These are phyloP conservation scores for Quercus tomentella DNA, from an alignment of 331 rosid species.

Conservation along the genomic window DNA sequence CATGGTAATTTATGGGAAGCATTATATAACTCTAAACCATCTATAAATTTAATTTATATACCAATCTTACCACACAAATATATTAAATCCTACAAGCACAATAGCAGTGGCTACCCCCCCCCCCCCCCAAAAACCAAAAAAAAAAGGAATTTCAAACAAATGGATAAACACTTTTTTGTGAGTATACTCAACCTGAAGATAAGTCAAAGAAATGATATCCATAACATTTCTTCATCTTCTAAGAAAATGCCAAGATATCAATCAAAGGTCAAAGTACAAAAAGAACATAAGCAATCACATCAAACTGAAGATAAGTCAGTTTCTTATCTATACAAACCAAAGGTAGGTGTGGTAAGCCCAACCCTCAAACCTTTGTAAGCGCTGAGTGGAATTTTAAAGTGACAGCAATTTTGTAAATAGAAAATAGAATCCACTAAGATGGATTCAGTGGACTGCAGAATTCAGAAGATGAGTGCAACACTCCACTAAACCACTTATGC, in stretches of 20 bases:
- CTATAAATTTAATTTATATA: background rate
- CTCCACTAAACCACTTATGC: conserved; percentile 18
- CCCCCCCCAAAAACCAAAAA: too few species aligned
- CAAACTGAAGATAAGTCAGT: background rate
- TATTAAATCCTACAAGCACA: background rate
- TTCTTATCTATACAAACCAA: conserved; percentile 4
- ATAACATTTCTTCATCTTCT: background rate
- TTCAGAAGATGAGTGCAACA: conserved; percentile 18
- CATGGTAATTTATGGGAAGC: too few species aligned
- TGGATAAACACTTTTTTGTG: background rate
- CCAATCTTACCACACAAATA: background rate
- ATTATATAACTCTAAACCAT: too few species aligned
- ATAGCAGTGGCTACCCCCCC: background rate
- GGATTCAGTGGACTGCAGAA: conserved; percentile 19
- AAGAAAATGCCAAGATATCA: background rate
- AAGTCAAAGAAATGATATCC: too few species aligned
- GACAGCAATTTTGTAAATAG: background rate
- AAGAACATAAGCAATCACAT: background rate
- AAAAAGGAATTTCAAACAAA: background rate
- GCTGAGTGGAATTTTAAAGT: conserved; percentile 1
- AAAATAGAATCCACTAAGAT: conserved; percentile 25
- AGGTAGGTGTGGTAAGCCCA: background rate
- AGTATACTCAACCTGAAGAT: background rate
- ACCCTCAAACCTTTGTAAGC: background rate
- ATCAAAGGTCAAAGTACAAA: background rate